Evolutionary conservation across 2,329 filamentous ascomycete genomes (phyloP), one percentile per base, ranked within the genome.

Genomic region (Aureobasidium musti): DNA sequence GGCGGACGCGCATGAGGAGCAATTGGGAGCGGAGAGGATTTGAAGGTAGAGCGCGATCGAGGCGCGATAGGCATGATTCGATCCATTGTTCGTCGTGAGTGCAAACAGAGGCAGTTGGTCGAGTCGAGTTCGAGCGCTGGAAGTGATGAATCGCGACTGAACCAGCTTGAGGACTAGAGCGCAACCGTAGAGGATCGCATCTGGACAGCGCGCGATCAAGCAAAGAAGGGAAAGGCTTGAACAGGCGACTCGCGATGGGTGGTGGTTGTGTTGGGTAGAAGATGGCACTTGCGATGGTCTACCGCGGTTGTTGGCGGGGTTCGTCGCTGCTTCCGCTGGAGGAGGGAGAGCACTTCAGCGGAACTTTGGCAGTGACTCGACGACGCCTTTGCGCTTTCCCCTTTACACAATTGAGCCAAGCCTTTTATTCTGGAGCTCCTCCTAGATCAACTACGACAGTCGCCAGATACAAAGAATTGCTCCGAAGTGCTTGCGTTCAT

Each of bases 31-130:
- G 63, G 60, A 3, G 72, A 69, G n/a, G 67, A 56, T 67, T 75
- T 75, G 73, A 75, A 76, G 52, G 69, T 71, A 21, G 69, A 68
- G 71, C 71, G 64, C 73, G 68, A 68, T 71, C 69, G 49, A 67
- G 70, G 64, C 72, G 60, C 63, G 45, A 67, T 28, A 65, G 68
- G 23, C 63, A 72, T 67, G 71, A 70, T 28, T 69, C 72, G 43
- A 72, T 72, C 63, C 71, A 72, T 63, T 37, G 21, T 14, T 19
- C 33, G 11, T 33, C 3, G 49, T 35, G 4, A 26, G 7, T 19
- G 35, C 35, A 54, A 39, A 23, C 49, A 26, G 23, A 23, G 49
- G 28, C 23, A 28, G 49, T 53, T 19, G 49, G 49, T 30, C 45
- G 33, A 50, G 45, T 63, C 45, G 45, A 23, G 57, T 28, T 47